These are phyloP conservation scores for Xylariales sp. DNA, from an alignment of 2,329 filamentous ascomycete genomes.

Conservation along the genomic window DNA sequence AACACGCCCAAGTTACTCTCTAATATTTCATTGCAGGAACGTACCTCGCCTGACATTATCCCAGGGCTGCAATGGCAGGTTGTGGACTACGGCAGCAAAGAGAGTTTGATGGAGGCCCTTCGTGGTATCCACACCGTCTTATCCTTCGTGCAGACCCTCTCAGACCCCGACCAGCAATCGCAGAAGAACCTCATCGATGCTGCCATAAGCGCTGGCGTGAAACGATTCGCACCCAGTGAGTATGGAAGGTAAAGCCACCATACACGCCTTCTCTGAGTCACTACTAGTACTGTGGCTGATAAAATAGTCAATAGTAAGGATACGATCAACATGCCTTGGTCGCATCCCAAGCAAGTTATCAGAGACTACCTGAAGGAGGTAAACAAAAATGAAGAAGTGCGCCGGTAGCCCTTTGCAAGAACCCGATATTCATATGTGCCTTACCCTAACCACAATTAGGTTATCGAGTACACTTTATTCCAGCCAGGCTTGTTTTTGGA, in stretches of 20 bases:
- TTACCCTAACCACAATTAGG: slow-evolving; percentile 22
- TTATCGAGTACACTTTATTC: slow-evolving; percentile 54
- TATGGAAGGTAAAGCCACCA: slow-evolving; percentile 35
- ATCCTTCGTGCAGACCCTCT: slow-evolving; percentile 40
- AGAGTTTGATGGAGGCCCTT: slow-evolving; percentile 31
- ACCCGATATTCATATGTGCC: not conserved
- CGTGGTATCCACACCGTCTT: slow-evolving; percentile 47
- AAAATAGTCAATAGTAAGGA: slow-evolving; percentile 16
- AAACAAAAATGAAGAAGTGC: slow-evolving; percentile 12
- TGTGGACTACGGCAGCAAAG: slow-evolving; percentile 39
- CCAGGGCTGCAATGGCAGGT: slow-evolving; percentile 32
- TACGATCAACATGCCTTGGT: slow-evolving; percentile 38
- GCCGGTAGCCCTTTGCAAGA: not conserved
- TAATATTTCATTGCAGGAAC: too few relatives aligned
- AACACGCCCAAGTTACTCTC: too few relatives aligned
- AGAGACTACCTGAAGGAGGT: slow-evolving; percentile 33
- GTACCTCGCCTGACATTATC: too few relatives aligned
- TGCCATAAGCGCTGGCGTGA: slow-evolving; percentile 52
- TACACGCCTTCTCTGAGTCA: not conserved
- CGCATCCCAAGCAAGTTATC: slow-evolving; percentile 40
- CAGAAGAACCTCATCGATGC: slow-evolving; percentile 58
- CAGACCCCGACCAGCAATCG: slow-evolving; percentile 27
- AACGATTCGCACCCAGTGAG: slow-evolving; percentile 59
- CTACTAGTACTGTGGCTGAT: slow-evolving; percentile 8
- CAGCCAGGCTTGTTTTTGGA: slow-evolving; percentile 51